Base-by-base conservation (phyloP, 305 asterid genomes). In the Ilex paraguariensis region DNA sequence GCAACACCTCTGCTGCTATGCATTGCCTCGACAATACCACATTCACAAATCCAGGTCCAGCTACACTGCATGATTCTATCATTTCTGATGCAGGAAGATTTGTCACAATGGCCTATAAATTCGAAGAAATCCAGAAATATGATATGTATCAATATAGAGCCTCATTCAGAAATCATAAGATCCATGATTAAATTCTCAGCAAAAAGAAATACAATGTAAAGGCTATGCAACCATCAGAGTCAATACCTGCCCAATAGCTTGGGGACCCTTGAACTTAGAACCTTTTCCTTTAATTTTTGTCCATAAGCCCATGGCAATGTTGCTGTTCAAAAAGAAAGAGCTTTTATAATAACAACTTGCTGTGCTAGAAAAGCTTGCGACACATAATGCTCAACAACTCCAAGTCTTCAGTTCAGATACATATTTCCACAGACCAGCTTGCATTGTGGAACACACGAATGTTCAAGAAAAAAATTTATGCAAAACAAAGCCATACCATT, bases 251-350 rank as follows among this genome's bases (percentile, higher is more conserved):
- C 96, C 98, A 51, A 92, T 77, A 63, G 81, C 80, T 66, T 82
- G 89, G 65, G 97, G 96, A 56, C 84, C 87, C 66, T 13, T 81
- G 75, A 75, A 92, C 67, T 76, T 83, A 42, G 94, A 75, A 56
- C 84, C 73, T 62, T 59, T 85, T 65, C 82, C 95, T 67, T 80
- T 92, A 65, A 92, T 70, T 73, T 81, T 85, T 50, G 87, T 75
- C 88, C 91, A 92, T 74, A 92, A 71, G 64, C 94, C 85, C 98
- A 92, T 92, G n/a, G 98, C 97, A 70, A 88, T 91, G 72, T 91
- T 91, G 82, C 95, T 91, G 84, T 57, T 72, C 15, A 65, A 74
- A 58, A 64, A 71, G 70, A 59, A 60, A 57, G 10, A 45, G 61
- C 64, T 66, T 16, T 36, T 33, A 33, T 33, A 33, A 33, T n/a